Evolutionary conservation across 2,329 filamentous ascomycete species (phyloP), one percentile per base, ranked within the genome.

Genomic region (Colletotrichum sp.): DNA sequence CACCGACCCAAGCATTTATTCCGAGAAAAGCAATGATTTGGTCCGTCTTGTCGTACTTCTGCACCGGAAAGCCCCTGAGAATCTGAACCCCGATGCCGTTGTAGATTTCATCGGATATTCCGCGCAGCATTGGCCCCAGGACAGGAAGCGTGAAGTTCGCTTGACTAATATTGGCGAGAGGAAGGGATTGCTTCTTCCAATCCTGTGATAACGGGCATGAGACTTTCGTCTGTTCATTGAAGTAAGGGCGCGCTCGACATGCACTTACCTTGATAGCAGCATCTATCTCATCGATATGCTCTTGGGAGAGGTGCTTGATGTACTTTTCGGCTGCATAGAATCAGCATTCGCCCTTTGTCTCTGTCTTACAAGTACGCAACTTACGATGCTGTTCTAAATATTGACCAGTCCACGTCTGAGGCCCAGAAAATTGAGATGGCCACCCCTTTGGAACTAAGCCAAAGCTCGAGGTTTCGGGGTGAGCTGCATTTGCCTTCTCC

Each of bases 151-250:
- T 5, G 0, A 48, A 48, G 3, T 48, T 48, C 5, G 39, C 0
- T 48, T 0, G 39, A 48, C 9, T n/a, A n/a, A 48, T n/a, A n/a
- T 0, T n/a, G 9, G 39, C 7, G 0, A 48, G 39, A n/a, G 0
- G 18, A 48, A 48, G 9, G 9, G 18, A 48, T n/a, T n/a, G 39
- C 18, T 7, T 12, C 18, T 48, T 48, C 18, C 39, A 48, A 48
- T 48, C 0, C 39, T 48, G 18, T 10, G 39, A 0, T 0, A 0
- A 48, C 18, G 0, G 18, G 9, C 1, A 48, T 48, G 9, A 48
- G 18, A 12, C 0, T 43, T 3, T 0, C 39, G 39, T 48, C 18
- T 48, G 39, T 0, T n/a, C 18, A n/a, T 48, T n/a, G 9, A n/a
- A 48, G 0, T 48, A n/a, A 43, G 39, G 36, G 18, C 39, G 39